phyloP scores from a whole-genome alignment of 768 basidiomycete species.

The Naganishia onofrii region DNA sequence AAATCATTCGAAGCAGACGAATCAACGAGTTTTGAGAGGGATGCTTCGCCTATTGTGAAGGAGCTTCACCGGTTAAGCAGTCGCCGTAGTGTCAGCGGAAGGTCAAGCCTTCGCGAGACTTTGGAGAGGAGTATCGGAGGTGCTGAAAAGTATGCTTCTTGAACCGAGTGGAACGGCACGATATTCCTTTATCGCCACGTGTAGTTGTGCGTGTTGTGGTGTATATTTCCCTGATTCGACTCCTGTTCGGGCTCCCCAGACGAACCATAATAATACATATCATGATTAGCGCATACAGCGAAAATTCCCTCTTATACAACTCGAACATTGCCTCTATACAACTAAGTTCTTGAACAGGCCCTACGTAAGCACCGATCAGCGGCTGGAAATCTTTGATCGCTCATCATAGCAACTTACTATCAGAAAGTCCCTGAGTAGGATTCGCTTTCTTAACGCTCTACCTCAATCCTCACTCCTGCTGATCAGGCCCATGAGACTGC shows the following conservation, averaged over 20 bases:
- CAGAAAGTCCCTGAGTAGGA: not conserved
- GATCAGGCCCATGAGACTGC: not conserved
- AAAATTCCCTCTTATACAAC: not conserved
- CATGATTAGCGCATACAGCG: not conserved
- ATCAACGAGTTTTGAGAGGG: not conserved
- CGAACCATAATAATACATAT: not conserved
- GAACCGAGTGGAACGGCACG: not conserved
- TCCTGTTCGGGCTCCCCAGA: too few species aligned
- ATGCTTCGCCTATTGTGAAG: not conserved
- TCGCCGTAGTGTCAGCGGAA: conserved; percentile 21
- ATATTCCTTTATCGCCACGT: too few species aligned
- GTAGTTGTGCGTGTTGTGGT: not conserved
- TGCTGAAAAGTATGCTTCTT: not conserved
- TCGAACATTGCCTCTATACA: not conserved
- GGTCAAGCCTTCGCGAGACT: conserved; percentile 4
- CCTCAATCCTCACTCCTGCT: not conserved
- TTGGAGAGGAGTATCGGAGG: conserved; percentile 5
- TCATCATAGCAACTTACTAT: not conserved
- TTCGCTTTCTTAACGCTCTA: not conserved
- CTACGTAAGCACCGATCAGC: not conserved
- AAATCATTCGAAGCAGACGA: conserved; percentile 11
- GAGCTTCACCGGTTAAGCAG: conserved; percentile 10
- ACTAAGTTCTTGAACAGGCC: not conserved
- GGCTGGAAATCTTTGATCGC: not conserved
- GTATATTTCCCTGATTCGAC: not conserved